Conservation (phyloP, 148 eudicot species). For the Polygonum maritimum region DNA sequence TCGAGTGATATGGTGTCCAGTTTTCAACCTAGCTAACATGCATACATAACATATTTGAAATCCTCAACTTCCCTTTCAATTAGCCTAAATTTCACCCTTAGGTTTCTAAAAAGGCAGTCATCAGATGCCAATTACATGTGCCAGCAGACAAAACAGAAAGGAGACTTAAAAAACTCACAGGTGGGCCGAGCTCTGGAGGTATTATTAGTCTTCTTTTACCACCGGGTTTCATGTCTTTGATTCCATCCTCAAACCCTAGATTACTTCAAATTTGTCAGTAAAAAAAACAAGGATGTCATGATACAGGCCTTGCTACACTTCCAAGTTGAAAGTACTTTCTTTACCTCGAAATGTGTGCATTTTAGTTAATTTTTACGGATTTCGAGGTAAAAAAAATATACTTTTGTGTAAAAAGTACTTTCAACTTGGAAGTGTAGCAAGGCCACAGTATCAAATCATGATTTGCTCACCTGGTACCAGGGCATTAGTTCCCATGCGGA, state of each 20-base stretch:
- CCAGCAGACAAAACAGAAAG: neutral
- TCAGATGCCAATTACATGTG: neutral
- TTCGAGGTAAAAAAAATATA: too few species aligned
- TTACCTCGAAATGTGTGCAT: too few species aligned
- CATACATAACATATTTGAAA: neutral
- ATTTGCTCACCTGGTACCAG: slow-evolving; percentile 68
- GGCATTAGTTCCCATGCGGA: slow-evolving; percentile 81
- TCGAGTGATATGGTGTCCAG: neutral
- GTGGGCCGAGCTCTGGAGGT: slow-evolving; percentile 98
- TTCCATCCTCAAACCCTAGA: slow-evolving; percentile 91
- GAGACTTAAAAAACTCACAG: slow-evolving; percentile 41
- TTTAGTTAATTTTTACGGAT: too few species aligned
- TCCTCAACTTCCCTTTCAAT: neutral
- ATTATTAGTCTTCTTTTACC: slow-evolving; percentile 91
- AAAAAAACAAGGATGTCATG: slow-evolving; percentile 2
- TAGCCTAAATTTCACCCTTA: neutral
- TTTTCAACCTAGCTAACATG: neutral
- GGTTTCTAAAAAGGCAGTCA: neutral
- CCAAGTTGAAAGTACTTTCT: too few species aligned
- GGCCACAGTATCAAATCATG: neutral
- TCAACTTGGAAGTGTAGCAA: too few species aligned
- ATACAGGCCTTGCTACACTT: too few species aligned
- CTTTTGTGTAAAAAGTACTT: too few species aligned
- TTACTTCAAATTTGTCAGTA: slow-evolving; percentile 10
- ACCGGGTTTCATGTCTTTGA: slow-evolving; percentile 92